phyloP scores from a whole-genome alignment of 1,139 yeast species.

The Lodderomyces parapsilosis region DNA sequence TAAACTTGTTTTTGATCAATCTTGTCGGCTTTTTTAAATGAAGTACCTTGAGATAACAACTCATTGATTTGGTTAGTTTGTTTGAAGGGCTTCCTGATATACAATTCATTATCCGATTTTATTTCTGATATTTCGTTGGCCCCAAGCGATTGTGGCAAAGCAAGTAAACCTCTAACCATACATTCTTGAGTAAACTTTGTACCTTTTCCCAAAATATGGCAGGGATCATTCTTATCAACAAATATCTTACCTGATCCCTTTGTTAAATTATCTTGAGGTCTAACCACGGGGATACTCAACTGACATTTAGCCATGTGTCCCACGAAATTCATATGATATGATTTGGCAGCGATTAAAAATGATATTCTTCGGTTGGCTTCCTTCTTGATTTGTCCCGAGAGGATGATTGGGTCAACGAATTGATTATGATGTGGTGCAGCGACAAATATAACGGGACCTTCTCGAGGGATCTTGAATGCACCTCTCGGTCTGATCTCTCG shows the following conservation, averaged over 20 bases:
- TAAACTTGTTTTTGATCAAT: constrained; percentile 85
- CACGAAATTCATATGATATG: constrained; percentile 64
- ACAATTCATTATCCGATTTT: constrained; percentile 69
- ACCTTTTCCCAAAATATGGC: constrained; percentile 58
- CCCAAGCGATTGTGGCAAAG: constrained; percentile 79
- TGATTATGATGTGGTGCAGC: constrained; percentile 99
- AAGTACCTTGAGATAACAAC: constrained; percentile 52
- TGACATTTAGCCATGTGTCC: constrained; percentile 77
- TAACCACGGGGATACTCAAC: constrained; percentile 81
- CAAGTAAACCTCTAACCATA: constrained; percentile 64
- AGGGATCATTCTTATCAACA: constrained; percentile 45
- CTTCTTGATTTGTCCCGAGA: constrained; percentile 77
- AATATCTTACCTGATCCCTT: constrained; percentile 61
- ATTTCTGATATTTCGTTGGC: constrained; percentile 70
- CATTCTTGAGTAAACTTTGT: constrained; percentile 72
- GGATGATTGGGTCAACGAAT: constrained; percentile 85
- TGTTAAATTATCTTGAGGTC: constrained; percentile 83
- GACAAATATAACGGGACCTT: constrained; percentile 88
- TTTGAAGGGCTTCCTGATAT: constrained; percentile 73
- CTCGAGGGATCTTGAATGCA: constrained; percentile 78
- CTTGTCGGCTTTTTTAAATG: constrained; percentile 73
- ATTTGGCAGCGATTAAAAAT: constrained; percentile 78
- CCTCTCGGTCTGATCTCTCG: constrained; percentile 90
- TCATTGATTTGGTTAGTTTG: constrained; percentile 40
- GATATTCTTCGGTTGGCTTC: constrained; percentile 76